Conservation (phyloP, 345 rosid species). For the Sonneratia caseolaris region DNA sequence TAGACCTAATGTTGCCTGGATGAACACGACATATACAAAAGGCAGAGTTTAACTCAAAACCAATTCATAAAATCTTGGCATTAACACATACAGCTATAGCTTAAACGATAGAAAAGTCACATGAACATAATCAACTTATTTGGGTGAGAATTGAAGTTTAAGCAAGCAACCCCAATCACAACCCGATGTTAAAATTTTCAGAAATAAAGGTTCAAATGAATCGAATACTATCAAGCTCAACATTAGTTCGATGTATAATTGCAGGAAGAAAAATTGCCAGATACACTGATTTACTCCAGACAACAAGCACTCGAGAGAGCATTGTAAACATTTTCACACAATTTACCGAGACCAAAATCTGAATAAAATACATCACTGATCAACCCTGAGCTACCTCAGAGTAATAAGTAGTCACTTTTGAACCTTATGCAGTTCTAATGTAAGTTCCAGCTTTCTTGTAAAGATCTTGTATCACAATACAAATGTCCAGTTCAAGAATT, state of each 20-base stretch:
- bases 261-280: no score
- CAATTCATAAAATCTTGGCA: not conserved
- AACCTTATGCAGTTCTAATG: not conserved
- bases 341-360: not conserved
- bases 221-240: no score
- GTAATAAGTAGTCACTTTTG: not conserved
- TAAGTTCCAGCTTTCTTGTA: not conserved
- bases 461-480: not conserved
- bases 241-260: no score
- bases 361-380: not conserved
- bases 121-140: not conserved
- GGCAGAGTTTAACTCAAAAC: not conserved
- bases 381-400: not conserved
- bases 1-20: slow-evolving; percentile 78
- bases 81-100: not conserved
- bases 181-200: no score
- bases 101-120: not conserved
- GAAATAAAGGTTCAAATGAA: no score
- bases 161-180: no score
- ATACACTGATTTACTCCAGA: no score
- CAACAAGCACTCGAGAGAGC: not conserved
- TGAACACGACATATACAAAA: slow-evolving; percentile 2
- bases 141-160: no score
- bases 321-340: not conserved
- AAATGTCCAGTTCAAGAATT: not conserved